phyloP scores from a whole-genome alignment of 768 basidiomycete genomes.

The Erythrobasidium yunnanense region DNA sequence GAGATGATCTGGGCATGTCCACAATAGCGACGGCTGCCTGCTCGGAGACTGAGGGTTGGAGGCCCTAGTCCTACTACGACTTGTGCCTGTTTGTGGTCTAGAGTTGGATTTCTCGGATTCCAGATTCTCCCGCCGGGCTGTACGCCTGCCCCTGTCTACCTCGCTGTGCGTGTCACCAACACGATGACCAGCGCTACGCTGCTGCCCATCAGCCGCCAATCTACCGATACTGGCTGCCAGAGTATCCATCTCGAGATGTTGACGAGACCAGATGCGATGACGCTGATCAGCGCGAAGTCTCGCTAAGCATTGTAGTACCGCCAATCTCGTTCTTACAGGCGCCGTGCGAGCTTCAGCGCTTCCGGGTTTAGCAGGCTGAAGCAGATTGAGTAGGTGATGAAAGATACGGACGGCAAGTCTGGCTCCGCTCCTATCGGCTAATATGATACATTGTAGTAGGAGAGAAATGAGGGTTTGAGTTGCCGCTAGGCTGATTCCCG shows the following conservation, averaged over 20 bases:
- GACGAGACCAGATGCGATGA: constrained; percentile 66
- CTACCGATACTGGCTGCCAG: constrained; percentile 29
- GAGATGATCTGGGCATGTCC: constrained; percentile 13
- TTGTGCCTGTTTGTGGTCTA: no score
- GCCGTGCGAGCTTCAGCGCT: background rate
- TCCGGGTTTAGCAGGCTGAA: constrained; percentile 31
- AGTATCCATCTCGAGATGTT: constrained; percentile 44
- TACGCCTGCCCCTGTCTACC: constrained; percentile 25
- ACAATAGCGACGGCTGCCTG: background rate
- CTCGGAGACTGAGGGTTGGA: background rate
- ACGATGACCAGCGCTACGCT: background rate
- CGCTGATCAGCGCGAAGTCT: constrained; percentile 79
- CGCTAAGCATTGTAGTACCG: constrained; percentile 73
- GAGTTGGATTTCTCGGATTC: background rate
- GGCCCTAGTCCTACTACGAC: constrained; percentile 20
- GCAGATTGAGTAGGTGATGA: constrained; percentile 44
- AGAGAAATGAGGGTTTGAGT: constrained; percentile 2
- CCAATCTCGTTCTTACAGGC: constrained; percentile 54
- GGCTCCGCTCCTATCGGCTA: background rate
- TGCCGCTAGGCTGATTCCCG: constrained; percentile 3
- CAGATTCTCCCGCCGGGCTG: constrained; percentile 23
- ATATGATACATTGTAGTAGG: constrained; percentile 14
- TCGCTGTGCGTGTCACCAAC: no score
- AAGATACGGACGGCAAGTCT: constrained; percentile 42
- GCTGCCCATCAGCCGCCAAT: background rate